Percentiles rank a stretch among this genome's conserved stretches.
Evolutionary conservation across 768 basidiomycete species (phyloP).

Genomic region (Collybia mongolica): DNA sequence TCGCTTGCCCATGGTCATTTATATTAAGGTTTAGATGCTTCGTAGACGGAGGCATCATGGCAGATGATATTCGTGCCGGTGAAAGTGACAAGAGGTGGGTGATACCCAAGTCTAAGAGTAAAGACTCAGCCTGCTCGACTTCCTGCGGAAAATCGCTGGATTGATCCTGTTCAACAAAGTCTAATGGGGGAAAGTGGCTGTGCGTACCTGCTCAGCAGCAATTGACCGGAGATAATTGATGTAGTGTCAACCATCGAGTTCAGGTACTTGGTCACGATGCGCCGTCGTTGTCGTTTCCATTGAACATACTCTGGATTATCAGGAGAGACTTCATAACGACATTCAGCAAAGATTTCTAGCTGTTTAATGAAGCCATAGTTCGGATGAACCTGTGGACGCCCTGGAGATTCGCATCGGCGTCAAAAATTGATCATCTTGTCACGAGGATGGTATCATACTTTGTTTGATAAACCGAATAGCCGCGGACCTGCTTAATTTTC

Average conservation of each 20-base stretch:
- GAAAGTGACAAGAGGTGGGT: slow-evolving; percentile 56
- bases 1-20: slow-evolving; percentile 33
- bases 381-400: slow-evolving; percentile 38
- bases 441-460: slow-evolving; percentile 30
- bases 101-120: slow-evolving; percentile 49
- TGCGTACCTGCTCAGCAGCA: slow-evolving; percentile 51
- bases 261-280: slow-evolving; percentile 52
- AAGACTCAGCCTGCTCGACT: slow-evolving; percentile 42
- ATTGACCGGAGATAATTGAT: slow-evolving; percentile 44
- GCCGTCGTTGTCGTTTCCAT: slow-evolving; percentile 58
- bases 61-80: slow-evolving; percentile 42
- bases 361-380: slow-evolving; percentile 61
- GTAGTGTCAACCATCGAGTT: slow-evolving; percentile 52
- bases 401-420: slow-evolving; percentile 14
- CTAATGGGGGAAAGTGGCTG: background rate
- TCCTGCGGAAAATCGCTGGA: slow-evolving; percentile 56
- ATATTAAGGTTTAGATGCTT: slow-evolving; percentile 44
- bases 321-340: slow-evolving; percentile 43
- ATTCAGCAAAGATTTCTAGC: slow-evolving; percentile 51
- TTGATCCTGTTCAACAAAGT: background rate
- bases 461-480: slow-evolving; percentile 51
- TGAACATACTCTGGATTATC: slow-evolving; percentile 44
- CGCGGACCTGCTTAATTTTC: slow-evolving; percentile 34
- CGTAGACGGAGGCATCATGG: slow-evolving; percentile 26
- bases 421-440: no score